Conservation (phyloP, 306 rosid genomes). For the Purshia tridentata region DNA sequence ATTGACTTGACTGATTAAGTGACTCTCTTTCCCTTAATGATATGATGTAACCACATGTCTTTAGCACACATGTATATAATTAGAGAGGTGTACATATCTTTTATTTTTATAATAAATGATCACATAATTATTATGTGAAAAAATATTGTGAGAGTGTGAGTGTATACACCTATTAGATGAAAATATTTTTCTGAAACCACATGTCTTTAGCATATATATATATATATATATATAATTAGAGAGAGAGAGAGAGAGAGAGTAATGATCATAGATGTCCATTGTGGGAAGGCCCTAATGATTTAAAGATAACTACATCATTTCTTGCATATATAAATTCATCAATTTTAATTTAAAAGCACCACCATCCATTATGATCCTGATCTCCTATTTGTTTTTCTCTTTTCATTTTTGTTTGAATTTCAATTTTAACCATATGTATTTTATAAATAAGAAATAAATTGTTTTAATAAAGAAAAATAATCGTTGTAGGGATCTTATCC, state of each 20-base stretch:
- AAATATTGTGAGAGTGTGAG: too few relatives aligned
- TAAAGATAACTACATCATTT: conserved; percentile 27
- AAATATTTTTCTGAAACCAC: too few relatives aligned
- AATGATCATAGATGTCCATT: conserved; percentile 17
- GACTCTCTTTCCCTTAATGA: neutral
- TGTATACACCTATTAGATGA: too few relatives aligned
- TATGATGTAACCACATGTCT: neutral
- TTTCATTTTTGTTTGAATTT: neutral
- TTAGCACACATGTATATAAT: neutral
- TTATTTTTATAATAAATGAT: too few relatives aligned
- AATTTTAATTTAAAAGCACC: neutral
- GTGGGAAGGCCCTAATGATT: conserved; percentile 35
- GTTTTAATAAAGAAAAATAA: too few relatives aligned
- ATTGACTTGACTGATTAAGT: too few relatives aligned
- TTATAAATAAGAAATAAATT: too few relatives aligned
- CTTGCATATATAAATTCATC: neutral
- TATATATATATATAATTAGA: neutral
- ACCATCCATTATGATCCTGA: too few relatives aligned
- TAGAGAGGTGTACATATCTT: neutral
- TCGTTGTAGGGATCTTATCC: too few relatives aligned
- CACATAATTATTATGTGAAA: too few relatives aligned
- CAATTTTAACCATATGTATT: too few relatives aligned
- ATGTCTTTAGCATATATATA: neutral
- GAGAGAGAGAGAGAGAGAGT: neutral
- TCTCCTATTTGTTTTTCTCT: too few relatives aligned